Evolutionary conservation across 768 basidiomycete species (phyloP), one percentile per base, ranked within the genome.

Genomic region (Lentinus tigrinus): DNA sequence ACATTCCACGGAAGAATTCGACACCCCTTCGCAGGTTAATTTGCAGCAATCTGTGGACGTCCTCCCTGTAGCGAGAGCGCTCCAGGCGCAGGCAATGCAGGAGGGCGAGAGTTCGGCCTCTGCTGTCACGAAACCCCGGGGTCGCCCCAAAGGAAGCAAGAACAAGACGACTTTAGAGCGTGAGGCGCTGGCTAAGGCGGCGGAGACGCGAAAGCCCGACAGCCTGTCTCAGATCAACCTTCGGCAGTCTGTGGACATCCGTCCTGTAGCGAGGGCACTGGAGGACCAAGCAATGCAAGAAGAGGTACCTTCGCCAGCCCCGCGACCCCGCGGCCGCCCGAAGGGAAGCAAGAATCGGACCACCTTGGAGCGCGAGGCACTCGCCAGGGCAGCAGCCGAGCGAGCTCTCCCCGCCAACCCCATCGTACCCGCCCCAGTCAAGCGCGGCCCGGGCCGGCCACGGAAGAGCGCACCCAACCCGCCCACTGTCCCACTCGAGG

Each of bases 271-370:
- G 21, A 24, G 21, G 9, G 43, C 43, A 3, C 21, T 46, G 7
- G 52, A 54, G 24, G 38, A 23, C 7, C 58, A 54, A 19, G 58
- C 47, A 8, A 39, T 39, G 17, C 39, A 42, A 7, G 58, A 54
- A 31, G 42, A 46, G 9, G 52, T 11, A 2, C 7, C 21, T 5
- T 5, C 52, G 14, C 47, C 58, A 6, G 21, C 28, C 13, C 49
- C 42, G 34, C 47, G 40, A 13, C 38, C 38, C 14, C 58, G 52
- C 0, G 58, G 58, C 10, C 47, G 58, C 3, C 58, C 52, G 13
- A 52, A 28, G 3, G 59, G 59, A 26, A 55, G 59, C 50, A 60
- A 60, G 54, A 60, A 60, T 38, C 56, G 46, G 37, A 26, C 34
- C 3, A 56, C 59, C 16, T 38, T 56, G 26, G 43, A 34, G 21